Base-by-base conservation (phyloP, 2,329 filamentous ascomycete genomes). In the Harringtonia lauricola region DNA sequence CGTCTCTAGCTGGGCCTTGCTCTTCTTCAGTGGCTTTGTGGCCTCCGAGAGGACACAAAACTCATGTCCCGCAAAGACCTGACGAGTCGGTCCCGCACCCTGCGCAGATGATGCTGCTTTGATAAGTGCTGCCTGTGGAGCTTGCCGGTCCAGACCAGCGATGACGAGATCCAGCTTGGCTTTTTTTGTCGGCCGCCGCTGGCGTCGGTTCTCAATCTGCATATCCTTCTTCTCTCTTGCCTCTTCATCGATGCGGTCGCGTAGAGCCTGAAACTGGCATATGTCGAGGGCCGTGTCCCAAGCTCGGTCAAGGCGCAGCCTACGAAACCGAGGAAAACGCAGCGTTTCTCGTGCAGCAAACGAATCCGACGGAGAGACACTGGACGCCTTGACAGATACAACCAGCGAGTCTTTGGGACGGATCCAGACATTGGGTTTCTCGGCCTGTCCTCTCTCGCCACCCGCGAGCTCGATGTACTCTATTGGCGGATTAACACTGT, bases 341-440 rank as follows among this genome's bases (percentile, higher is more conserved):
- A 98, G 65, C 0, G 92, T 96, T 48, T 83, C 67, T 1, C 76
- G 76, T 15, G 77, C 77, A 8, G 82, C 80, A 57, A 95, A 96
- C 46, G 83, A 79, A 42, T 89, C 83, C 1, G 85, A 90, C 0
- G 69, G 64, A 1, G 74, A 77, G 0, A 94, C 76, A 18, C 81
- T 86, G 1, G 90, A 83, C 4, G 89, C 92, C 62, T 96, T 98
- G 49, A 92, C 84, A 36, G 85, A 83, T 0, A 98, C 54, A 1
- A 98, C 87, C 15, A 98, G 63, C 0, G 89, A 95, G 48, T 96
- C 86, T 42, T 76, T 79, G 0, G 92, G 88, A 29, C 83, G 81
- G 55, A 98, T 96, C 89, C 89, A 98, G 42, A 89, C 76, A 55
- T 98, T 90, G 0, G 92, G 92, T 38, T 72, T 70, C 60, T 96